Base-by-base conservation (phyloP, 2,329 filamentous ascomycete species). In the Penicillium sp. region DNA sequence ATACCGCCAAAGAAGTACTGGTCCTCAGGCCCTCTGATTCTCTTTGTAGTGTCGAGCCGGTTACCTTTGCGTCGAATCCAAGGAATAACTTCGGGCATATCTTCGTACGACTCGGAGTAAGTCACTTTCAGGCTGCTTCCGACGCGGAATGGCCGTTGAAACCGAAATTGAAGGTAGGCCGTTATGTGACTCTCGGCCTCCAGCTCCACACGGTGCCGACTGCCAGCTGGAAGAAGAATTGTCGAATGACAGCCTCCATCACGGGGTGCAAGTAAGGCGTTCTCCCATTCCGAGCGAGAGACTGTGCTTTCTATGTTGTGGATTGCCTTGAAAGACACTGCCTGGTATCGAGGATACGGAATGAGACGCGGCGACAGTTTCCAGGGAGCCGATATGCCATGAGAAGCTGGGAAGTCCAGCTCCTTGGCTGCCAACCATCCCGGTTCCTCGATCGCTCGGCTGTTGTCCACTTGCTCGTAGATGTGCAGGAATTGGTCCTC, bases 91-190 rank as follows among this genome's bases (percentile, higher is more conserved):
- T 38, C 37, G 8, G 37, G 37, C 37, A 38, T 38, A 38, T 38
- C 37, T 38, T 38, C 37, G 37, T 38, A 38, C 37, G 37, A 38
- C 37, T n/a, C 37, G 37, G 37, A 38, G 37, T 38, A 38, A n/a
- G 37, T 38, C 38, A 20, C n/a, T 20, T 20, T 14, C 25, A 48
- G 43, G 43, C 43, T 48, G 17, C 43, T 48, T 25, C 20, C 20
- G 43, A 48, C 14, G 43, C 22, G 20, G 43, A 48, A 48, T 48
- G 47, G 22, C 47, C 47, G 43, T 47, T 47, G 43, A n/a, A 47
- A 47, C 17, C 43, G 43, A 47, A 47, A 49, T 34, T 20, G 22
- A 5, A 49, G 22, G 31, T 15, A 49, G 15, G 47, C 47, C 14
- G 47, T 49, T 12, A 34, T 31, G 47, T 49, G 47, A 34, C 25